phyloP scores from a whole-genome alignment of 106 monocot genomes.

The Ottelia alismoides region DNA sequence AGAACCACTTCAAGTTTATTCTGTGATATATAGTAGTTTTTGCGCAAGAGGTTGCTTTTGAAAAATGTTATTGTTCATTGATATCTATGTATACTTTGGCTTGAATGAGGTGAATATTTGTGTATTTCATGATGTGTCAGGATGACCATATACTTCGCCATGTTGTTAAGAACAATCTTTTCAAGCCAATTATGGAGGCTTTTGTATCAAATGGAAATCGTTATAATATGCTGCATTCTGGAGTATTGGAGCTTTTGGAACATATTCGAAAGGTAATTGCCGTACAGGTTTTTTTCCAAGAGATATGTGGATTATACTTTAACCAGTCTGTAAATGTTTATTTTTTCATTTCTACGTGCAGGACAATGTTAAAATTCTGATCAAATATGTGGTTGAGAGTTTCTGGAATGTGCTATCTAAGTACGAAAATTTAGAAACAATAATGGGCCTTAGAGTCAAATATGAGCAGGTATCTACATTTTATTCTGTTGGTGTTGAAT shows the following conservation, averaged over 20 bases:
- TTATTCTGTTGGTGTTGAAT: too few relatives aligned
- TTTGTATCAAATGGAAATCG: conserved; percentile 79
- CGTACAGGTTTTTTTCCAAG: background rate
- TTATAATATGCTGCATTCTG: conserved; percentile 94
- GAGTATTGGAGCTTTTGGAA: conserved; percentile 80
- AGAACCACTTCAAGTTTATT: too few relatives aligned
- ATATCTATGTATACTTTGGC: too few relatives aligned
- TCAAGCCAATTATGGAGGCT: conserved; percentile 78
- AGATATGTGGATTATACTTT: background rate
- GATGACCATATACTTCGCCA: conserved; percentile 77
- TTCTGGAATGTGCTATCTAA: conserved; percentile 70
- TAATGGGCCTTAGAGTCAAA: conserved; percentile 69
- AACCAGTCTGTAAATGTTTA: background rate
- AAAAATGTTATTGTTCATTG: too few relatives aligned
- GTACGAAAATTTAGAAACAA: conserved; percentile 51
- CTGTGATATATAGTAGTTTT: too few relatives aligned
- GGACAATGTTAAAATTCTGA: conserved; percentile 51
- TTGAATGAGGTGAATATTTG: too few relatives aligned
- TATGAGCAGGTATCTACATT: conserved; percentile 78
- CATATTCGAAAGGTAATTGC: conserved; percentile 70
- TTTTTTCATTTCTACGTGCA: conserved; percentile 16
- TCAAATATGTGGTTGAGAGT: conserved; percentile 46
- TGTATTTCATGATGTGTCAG: too few relatives aligned
- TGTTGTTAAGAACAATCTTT: conserved; percentile 79
- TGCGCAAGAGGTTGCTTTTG: too few relatives aligned